phyloP scores from a whole-genome alignment of 768 basidiomycete species.

The Dioszegia crocea region DNA sequence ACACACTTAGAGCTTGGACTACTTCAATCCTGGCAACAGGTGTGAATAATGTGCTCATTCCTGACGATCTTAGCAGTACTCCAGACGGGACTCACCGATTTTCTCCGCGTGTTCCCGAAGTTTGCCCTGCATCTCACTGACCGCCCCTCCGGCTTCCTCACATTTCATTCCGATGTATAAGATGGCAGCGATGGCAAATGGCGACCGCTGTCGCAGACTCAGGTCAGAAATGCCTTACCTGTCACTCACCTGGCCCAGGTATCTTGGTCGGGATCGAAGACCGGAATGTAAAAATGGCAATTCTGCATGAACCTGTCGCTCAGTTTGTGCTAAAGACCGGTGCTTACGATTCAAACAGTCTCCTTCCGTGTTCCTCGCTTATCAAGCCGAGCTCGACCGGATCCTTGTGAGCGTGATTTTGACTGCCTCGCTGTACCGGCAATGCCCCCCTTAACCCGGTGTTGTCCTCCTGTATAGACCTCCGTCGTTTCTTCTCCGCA shows the following conservation, averaged over 20 bases:
- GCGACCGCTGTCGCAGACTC: slow-evolving; percentile 35
- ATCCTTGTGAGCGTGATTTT: slow-evolving; percentile 21
- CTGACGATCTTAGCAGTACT: slow-evolving; percentile 2
- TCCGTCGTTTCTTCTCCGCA: slow-evolving; percentile 2
- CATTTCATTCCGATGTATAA: slow-evolving; percentile 26
- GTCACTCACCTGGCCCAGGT: slow-evolving; percentile 34
- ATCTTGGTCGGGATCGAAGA: slow-evolving; percentile 37
- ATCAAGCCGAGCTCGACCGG: slow-evolving; percentile 32
- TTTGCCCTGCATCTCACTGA: slow-evolving; percentile 25
- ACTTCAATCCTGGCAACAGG: slow-evolving; percentile 38
- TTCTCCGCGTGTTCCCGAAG: slow-evolving; percentile 37
- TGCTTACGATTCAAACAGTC: slow-evolving; percentile 34
- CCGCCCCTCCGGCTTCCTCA: slow-evolving; percentile 29
- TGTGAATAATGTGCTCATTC: slow-evolving; percentile 38
- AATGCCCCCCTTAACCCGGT: slow-evolving; percentile 4
- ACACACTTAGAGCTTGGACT: slow-evolving; percentile 35
- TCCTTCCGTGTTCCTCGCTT: slow-evolving; percentile 22
- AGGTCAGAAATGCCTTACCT: neutral
- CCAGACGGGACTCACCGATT: slow-evolving; percentile 26
- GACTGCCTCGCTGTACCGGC: slow-evolving; percentile 18
- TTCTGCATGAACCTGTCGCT: slow-evolving; percentile 32
- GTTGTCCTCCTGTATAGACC: neutral
- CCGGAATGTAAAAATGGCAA: slow-evolving; percentile 34
- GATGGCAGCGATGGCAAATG: slow-evolving; percentile 35
- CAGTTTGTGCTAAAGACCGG: neutral